These are phyloP conservation scores for Suhomyces sp. DNA, from an alignment of 805 yeast species.

Conservation along the genomic window DNA sequence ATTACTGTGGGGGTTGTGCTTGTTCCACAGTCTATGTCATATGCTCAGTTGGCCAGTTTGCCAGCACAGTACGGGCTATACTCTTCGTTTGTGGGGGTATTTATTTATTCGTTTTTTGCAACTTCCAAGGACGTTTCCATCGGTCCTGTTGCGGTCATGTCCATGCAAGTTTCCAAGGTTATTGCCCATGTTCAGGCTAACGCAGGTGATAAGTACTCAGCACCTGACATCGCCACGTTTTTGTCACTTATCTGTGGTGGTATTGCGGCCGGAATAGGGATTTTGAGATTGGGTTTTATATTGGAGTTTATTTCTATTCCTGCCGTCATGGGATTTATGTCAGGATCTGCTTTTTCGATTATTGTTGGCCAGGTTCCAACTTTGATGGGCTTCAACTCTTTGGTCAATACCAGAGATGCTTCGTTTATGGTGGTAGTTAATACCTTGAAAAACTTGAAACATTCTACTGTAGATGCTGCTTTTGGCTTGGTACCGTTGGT, in stretches of 20 bases:
- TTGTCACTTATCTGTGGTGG: conserved; percentile 82
- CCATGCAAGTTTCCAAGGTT: conserved; percentile 77
- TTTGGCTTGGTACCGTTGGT: conserved; percentile 78
- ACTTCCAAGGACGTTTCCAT: conserved; percentile 94
- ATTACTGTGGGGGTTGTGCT: conserved; percentile 89
- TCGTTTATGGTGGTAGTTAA: conserved; percentile 69
- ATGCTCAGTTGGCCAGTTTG: conserved; percentile 82
- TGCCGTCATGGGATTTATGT: conserved; percentile 91
- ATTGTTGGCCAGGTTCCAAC: conserved; percentile 83
- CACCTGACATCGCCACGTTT: conserved; percentile 76
- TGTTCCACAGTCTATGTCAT: conserved; percentile 95
- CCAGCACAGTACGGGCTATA: conserved; percentile 84
- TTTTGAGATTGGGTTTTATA: conserved; percentile 81
- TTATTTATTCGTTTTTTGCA: conserved; percentile 86
- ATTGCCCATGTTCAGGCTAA: conserved; percentile 55
- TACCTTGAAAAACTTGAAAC: conserved; percentile 67
- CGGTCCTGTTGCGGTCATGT: conserved; percentile 97
- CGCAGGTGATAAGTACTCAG: conserved; percentile 45
- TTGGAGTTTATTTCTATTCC: conserved; percentile 88
- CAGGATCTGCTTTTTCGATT: conserved; percentile 88
- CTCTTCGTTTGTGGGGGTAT: conserved; percentile 88
- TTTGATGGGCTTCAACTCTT: conserved; percentile 68
- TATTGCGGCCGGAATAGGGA: conserved; percentile 77
- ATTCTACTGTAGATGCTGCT: conserved; percentile 77
- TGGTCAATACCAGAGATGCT: conserved; percentile 69